Percentiles rank a stretch among this genome's conserved stretches.
These are phyloP conservation scores for Tillandsia leiboldiana DNA, from an alignment of 176 grass and related monocot genomes.

Conservation along the genomic window DNA sequence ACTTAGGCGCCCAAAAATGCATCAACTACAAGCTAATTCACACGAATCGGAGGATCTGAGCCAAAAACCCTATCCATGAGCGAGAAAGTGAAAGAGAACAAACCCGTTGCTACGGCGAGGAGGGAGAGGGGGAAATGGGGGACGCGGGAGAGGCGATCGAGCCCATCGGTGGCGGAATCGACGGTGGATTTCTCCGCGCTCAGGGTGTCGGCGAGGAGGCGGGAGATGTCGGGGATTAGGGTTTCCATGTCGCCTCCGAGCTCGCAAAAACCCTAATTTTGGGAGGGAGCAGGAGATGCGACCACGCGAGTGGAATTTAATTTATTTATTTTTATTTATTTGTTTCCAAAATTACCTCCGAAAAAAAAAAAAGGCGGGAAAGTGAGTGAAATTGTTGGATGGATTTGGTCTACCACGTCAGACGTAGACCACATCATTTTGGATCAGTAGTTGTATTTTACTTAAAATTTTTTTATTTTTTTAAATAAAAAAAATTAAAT, in stretches of 20 bases:
- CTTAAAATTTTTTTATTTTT: too few relatives aligned
- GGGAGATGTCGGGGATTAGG: constrained; percentile 21
- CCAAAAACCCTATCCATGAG: neutral
- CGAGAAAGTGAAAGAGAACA: neutral
- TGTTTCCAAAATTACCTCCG: too few relatives aligned
- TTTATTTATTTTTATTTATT: too few relatives aligned
- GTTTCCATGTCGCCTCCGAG: constrained; percentile 12
- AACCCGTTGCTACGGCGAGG: constrained; percentile 68
- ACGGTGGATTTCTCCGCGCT: constrained; percentile 54
- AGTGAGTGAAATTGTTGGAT: too few relatives aligned
- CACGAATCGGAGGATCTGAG: too few relatives aligned
- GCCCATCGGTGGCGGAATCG: constrained; percentile 36
- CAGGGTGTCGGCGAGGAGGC: constrained; percentile 56
- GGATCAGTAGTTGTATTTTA: too few relatives aligned
- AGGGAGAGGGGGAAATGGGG: constrained; percentile 54
- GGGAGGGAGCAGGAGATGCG: neutral
- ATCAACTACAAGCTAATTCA: neutral
- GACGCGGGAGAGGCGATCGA: constrained; percentile 28
- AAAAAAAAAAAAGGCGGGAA: too few relatives aligned
- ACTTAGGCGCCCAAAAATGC: neutral
- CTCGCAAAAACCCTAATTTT: neutral
- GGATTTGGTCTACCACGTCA: too few relatives aligned
- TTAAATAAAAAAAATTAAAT: too few relatives aligned
- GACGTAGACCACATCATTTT: too few relatives aligned
- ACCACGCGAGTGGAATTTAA: too few relatives aligned